Evolutionary conservation across 352 stramenopile species (phyloP).

Genomic region (Discostella stelligera): DNA sequence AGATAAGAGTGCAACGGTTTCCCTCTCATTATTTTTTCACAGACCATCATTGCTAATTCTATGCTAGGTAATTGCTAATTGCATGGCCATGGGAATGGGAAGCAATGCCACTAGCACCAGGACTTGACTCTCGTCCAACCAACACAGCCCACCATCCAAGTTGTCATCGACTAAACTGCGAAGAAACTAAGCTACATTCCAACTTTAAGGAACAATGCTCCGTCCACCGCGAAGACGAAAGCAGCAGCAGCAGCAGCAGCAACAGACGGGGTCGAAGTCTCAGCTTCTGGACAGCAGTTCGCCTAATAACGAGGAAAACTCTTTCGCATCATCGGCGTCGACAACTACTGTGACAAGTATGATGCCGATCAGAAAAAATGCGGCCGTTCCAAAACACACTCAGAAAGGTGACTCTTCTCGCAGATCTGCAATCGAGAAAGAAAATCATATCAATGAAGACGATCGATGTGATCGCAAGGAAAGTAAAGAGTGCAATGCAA

Average conservation of each 20-base stretch:
- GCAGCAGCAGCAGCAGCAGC: slow-evolving; percentile 6
- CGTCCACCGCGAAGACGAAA: slow-evolving; percentile 28
- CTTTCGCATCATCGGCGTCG: not conserved
- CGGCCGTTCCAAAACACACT: not conserved
- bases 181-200: slow-evolving; percentile 1
- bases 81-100: too few species aligned
- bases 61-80: too few species aligned
- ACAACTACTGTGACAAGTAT: not conserved
- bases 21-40: too few species aligned
- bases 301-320: slow-evolving; percentile 1
- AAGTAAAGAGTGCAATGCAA: not conserved
- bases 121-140: too few species aligned
- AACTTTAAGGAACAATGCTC: slow-evolving; percentile 7
- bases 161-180: not conserved
- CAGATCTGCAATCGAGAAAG: slow-evolving; percentile 11
- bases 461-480: not conserved
- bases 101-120: too few species aligned
- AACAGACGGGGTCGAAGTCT: not conserved
- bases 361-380: slow-evolving; percentile 4
- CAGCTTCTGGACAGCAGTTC: not conserved
- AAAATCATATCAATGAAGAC: slow-evolving; percentile 7
- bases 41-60: too few species aligned
- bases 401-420: not conserved
- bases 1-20: too few species aligned
- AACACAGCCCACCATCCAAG: not conserved